Evolutionary conservation across 768 basidiomycete species (phyloP).

Genomic region (Panus rudis): DNA sequence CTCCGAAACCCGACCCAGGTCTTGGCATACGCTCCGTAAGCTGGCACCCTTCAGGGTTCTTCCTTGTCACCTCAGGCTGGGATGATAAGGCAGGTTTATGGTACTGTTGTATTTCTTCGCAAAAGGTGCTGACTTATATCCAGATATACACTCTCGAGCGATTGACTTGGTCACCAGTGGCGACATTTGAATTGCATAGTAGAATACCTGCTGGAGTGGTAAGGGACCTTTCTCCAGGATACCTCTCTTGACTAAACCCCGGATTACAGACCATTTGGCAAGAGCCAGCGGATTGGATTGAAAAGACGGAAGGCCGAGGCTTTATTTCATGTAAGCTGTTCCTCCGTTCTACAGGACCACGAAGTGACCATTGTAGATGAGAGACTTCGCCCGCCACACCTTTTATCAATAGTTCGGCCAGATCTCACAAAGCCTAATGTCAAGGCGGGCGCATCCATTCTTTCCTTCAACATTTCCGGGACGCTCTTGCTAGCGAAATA

Average conservation of each 20-base stretch:
- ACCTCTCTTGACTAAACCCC: slow-evolving; percentile 1
- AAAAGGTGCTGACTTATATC: not conserved
- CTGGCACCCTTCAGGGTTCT: slow-evolving; percentile 86
- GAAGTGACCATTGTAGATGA: slow-evolving; percentile 44
- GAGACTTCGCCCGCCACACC: slow-evolving; percentile 48
- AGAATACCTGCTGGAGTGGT: slow-evolving; percentile 54
- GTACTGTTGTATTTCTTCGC: not conserved
- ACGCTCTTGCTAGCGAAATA: slow-evolving; percentile 67
- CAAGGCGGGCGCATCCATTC: slow-evolving; percentile 60
- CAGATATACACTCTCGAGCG: slow-evolving; percentile 74
- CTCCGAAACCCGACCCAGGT: slow-evolving; percentile 70
- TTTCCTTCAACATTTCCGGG: slow-evolving; percentile 80
- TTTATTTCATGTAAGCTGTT: slow-evolving; percentile 71
- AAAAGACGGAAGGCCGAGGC: slow-evolving; percentile 75
- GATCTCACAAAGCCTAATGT: slow-evolving; percentile 60
- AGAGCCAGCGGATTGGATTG: slow-evolving; percentile 81
- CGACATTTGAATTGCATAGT: slow-evolving; percentile 53
- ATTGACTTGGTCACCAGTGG: slow-evolving; percentile 65
- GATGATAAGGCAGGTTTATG: slow-evolving; percentile 65
- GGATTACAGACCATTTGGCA: slow-evolving; percentile 66
- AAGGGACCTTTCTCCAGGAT: slow-evolving; percentile 26
- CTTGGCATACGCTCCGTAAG: slow-evolving; percentile 71
- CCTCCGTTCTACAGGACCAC: not conserved
- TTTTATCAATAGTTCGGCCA: slow-evolving; percentile 39
- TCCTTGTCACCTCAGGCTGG: slow-evolving; percentile 79